These are phyloP conservation scores for Microcos paniculata DNA, from an alignment of 345 rosid genomes.

Conservation along the genomic window DNA sequence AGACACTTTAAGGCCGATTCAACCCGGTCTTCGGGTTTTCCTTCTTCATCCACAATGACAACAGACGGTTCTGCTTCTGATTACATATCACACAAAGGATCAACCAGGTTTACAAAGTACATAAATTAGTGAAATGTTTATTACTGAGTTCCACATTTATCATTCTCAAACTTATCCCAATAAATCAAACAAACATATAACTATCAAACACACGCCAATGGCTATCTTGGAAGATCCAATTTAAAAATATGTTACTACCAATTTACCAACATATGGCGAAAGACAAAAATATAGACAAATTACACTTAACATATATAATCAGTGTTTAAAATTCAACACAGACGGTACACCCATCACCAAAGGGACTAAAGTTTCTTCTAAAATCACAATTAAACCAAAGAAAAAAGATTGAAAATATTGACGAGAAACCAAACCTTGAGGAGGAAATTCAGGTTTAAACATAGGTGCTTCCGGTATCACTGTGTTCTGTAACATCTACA, in stretches of 20 bases:
- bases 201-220: background rate
- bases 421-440: slow-evolving; percentile 54
- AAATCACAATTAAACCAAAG: background rate
- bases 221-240: slow-evolving; percentile 1
- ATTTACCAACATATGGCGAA: background rate
- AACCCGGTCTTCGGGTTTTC: slow-evolving; percentile 61
- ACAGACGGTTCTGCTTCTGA: slow-evolving; percentile 61
- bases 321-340: background rate
- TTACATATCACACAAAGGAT: slow-evolving; percentile 11
- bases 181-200: background rate
- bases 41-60: slow-evolving; percentile 50
- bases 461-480: slow-evolving; percentile 81
- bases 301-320: background rate
- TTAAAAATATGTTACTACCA: background rate
- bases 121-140: background rate
- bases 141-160: background rate
- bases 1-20: slow-evolving; percentile 72
- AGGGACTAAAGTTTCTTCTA: background rate
- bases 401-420: background rate
- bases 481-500: slow-evolving; percentile 60
- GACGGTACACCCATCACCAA: background rate
- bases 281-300: background rate
- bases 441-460: slow-evolving; percentile 84
- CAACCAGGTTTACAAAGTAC: background rate
- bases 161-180: background rate